phyloP scores from a whole-genome alignment of 768 basidiomycete species.

The Tricholoma sp. region DNA sequence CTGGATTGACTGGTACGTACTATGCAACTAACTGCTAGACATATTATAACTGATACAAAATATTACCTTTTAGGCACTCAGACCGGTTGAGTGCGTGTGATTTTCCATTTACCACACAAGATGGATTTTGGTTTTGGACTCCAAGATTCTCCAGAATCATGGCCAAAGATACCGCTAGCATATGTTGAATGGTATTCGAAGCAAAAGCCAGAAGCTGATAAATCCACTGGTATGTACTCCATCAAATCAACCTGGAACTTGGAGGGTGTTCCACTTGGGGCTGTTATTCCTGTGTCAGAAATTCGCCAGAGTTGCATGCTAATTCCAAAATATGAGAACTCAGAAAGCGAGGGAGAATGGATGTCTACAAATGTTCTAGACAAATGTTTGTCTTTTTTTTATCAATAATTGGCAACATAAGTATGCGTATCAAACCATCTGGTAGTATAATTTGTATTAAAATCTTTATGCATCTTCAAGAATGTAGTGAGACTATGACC shows the following conservation, averaged over 20 bases:
- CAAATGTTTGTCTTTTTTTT: constrained; percentile 12
- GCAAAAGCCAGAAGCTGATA: not conserved
- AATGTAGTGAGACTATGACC: not conserved
- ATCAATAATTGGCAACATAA: constrained; percentile 23
- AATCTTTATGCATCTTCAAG: not conserved
- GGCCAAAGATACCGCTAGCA: constrained; percentile 12
- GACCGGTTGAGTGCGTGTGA: constrained; percentile 18
- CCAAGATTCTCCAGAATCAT: constrained; percentile 2
- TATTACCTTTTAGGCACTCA: constrained; percentile 9
- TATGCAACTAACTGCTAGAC: not conserved
- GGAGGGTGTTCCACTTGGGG: constrained; percentile 2
- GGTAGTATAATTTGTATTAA: constrained; percentile 11
- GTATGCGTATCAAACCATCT: constrained; percentile 23
- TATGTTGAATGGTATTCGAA: constrained; percentile 6
- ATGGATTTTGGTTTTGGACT: not conserved
- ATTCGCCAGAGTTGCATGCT: constrained; percentile 30
- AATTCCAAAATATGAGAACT: constrained; percentile 19
- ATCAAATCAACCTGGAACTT: not conserved
- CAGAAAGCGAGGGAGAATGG: constrained; percentile 1
- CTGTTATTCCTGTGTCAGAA: constrained; percentile 24
- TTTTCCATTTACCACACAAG: constrained; percentile 15
- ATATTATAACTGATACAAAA: not conserved
- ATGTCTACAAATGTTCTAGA: constrained; percentile 18
- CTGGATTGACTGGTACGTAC: constrained; percentile 14
- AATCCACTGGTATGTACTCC: constrained; percentile 5